Conservation (phyloP, 768 basidiomycete species). For the Hysterangium stoloniferum region DNA sequence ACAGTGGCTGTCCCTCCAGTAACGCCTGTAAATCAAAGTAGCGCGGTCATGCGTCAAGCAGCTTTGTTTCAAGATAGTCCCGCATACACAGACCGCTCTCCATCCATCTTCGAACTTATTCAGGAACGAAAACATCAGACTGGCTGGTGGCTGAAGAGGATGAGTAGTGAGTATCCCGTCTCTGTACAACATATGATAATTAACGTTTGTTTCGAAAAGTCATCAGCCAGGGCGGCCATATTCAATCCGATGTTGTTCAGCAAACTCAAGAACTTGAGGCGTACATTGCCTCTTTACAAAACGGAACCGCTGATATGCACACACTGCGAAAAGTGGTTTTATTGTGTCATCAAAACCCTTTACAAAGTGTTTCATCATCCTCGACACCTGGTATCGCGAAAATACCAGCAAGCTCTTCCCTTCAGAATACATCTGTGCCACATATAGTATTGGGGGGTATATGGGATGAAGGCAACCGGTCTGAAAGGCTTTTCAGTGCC, state of each 20-base stretch:
- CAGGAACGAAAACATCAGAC: slow-evolving; percentile 62
- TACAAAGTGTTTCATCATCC: slow-evolving; percentile 38
- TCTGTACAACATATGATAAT: background rate
- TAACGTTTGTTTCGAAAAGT: slow-evolving; percentile 24
- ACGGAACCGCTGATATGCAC: slow-evolving; percentile 41
- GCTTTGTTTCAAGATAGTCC: slow-evolving; percentile 82
- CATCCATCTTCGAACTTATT: slow-evolving; percentile 62
- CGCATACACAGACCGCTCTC: slow-evolving; percentile 40
- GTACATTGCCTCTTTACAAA: slow-evolving; percentile 47
- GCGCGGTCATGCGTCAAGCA: slow-evolving; percentile 60
- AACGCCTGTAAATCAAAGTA: slow-evolving; percentile 58
- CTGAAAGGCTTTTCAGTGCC: slow-evolving; percentile 61
- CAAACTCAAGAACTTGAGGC: slow-evolving; percentile 43
- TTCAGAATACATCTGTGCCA: slow-evolving; percentile 36
- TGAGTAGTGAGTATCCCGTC: slow-evolving; percentile 45
- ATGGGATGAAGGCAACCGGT: slow-evolving; percentile 67
- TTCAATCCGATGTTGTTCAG: slow-evolving; percentile 34
- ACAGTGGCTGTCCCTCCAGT: slow-evolving; percentile 35
- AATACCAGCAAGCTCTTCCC: slow-evolving; percentile 16
- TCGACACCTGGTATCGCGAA: slow-evolving; percentile 36
- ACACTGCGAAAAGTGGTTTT: slow-evolving; percentile 60
- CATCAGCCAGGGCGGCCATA: slow-evolving; percentile 40
- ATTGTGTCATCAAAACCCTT: slow-evolving; percentile 54
- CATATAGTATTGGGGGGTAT: slow-evolving; percentile 32
- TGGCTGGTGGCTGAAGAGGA: slow-evolving; percentile 80